Conservation (phyloP, 1,284 basidiomycete species). For the Ustilago esculenta region DNA sequence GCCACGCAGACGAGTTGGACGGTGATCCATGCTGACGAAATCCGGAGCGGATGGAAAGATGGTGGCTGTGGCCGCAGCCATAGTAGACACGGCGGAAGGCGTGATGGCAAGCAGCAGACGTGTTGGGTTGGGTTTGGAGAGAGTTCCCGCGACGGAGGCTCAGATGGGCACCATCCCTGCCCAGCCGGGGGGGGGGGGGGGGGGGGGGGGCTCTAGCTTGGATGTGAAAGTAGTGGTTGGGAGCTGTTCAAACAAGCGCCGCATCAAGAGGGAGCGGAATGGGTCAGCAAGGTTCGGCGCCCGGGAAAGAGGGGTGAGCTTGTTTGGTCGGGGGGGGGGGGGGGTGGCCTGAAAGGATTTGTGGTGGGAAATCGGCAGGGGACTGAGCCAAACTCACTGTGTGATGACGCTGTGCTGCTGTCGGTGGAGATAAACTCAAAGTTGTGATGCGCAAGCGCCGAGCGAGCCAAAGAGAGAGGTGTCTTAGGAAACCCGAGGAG, state of each 20-base stretch:
- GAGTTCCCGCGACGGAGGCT: not conserved
- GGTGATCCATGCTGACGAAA: constrained; percentile 34
- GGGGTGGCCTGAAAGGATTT: too few species aligned
- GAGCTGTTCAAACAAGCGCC: not conserved
- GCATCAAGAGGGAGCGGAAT: not conserved
- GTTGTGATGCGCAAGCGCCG: constrained; percentile 3
- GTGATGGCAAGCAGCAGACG: too few species aligned
- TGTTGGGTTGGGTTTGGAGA: not conserved
- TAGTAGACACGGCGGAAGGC: constrained; percentile 7
- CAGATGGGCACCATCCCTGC: constrained; percentile 26
- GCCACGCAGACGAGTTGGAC: constrained; percentile 14
- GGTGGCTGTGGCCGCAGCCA: constrained; percentile 38
- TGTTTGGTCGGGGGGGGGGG: too few species aligned
- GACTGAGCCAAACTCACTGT: constrained; percentile 10
- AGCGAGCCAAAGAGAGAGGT: not conserved
- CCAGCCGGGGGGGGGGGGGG: too few species aligned
- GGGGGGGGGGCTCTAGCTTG: not conserved
- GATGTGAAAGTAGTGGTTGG: constrained; percentile 1
- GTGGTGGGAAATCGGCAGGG: too few species aligned
- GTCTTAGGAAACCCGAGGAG: too few species aligned
- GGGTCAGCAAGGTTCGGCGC: too few species aligned
- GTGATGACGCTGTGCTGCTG: constrained; percentile 10
- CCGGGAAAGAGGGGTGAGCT: too few species aligned
- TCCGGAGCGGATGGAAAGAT: constrained; percentile 34
- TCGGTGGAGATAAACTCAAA: constrained; percentile 10